Conservation (phyloP, 495 filamentous ascomycete genomes). For the Xanthoparmelia taractica region DNA sequence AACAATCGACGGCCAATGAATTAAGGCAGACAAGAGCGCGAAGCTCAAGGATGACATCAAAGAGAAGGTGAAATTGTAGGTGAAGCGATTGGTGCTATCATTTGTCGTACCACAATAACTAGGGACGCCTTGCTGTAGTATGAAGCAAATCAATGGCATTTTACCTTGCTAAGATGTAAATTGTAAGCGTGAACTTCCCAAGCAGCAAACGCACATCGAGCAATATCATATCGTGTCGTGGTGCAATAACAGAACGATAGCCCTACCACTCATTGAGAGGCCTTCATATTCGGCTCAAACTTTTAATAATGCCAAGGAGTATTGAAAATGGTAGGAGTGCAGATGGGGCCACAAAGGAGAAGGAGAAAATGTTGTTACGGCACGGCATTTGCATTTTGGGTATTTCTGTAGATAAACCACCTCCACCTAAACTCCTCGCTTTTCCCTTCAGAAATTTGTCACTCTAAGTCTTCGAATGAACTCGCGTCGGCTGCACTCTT, state of each 20-base stretch:
- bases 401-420: slow-evolving; percentile 10
- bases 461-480: neutral
- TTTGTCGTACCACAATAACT: neutral
- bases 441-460: neutral
- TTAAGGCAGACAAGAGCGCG: slow-evolving; percentile 1
- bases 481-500: neutral
- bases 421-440: slow-evolving; percentile 3
- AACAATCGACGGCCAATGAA: neutral
- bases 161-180: neutral
- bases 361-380: slow-evolving; percentile 36
- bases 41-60: slow-evolving; percentile 33
- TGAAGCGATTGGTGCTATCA: neutral
- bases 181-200: neutral
- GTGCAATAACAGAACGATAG: neutral
- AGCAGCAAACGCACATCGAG: neutral
- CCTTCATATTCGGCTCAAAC: too few relatives aligned
- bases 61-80: slow-evolving; percentile 38
- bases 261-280: too few relatives aligned
- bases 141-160: neutral
- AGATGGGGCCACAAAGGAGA: slow-evolving; percentile 13
- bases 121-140: neutral
- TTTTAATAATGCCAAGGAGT: neutral
- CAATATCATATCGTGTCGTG: neutral
- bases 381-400: slow-evolving; percentile 1
- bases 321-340: neutral